Conservation (phyloP, 2,329 filamentous ascomycete species). For the Monosporascus sp. region DNA sequence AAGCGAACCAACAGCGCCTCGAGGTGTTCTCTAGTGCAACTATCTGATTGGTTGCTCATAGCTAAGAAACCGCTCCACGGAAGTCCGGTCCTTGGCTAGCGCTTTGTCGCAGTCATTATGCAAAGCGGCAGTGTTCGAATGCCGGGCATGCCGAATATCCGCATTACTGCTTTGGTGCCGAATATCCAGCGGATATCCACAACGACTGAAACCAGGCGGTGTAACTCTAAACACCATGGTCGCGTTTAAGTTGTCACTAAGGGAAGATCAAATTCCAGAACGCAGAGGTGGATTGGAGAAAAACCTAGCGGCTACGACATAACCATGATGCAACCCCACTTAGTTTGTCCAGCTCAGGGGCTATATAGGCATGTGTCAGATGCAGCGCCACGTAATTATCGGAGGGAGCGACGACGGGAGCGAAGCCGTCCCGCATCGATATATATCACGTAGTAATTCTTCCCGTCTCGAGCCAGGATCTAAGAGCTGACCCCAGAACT, state of each 20-base stretch:
- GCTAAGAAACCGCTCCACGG: neutral
- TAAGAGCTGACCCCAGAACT: neutral
- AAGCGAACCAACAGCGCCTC: neutral
- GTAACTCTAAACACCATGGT: neutral
- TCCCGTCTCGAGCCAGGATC: too few species aligned
- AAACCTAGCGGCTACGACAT: neutral
- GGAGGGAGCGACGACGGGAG: too few species aligned
- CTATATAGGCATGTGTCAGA: too few species aligned
- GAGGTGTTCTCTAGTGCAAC: neutral
- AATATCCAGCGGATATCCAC: slow-evolving; percentile 5
- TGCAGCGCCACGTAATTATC: too few species aligned
- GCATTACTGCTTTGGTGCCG: neutral
- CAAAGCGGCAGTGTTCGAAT: neutral
- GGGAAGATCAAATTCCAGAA: too few species aligned
- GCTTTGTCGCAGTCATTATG: neutral
- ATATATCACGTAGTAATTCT: too few species aligned
- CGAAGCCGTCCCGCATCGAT: too few species aligned
- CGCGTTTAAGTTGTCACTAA: neutral
- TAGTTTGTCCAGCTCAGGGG: too few species aligned
- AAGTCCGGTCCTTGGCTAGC: neutral
- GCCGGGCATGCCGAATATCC: slow-evolving; percentile 4
- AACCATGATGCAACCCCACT: too few species aligned
- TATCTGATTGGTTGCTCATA: neutral
- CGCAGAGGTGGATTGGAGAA: slow-evolving; percentile 3
- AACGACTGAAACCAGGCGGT: neutral